phyloP scores from a whole-genome alignment of 257 asterid genomes.

The Fraxinus excelsior region DNA sequence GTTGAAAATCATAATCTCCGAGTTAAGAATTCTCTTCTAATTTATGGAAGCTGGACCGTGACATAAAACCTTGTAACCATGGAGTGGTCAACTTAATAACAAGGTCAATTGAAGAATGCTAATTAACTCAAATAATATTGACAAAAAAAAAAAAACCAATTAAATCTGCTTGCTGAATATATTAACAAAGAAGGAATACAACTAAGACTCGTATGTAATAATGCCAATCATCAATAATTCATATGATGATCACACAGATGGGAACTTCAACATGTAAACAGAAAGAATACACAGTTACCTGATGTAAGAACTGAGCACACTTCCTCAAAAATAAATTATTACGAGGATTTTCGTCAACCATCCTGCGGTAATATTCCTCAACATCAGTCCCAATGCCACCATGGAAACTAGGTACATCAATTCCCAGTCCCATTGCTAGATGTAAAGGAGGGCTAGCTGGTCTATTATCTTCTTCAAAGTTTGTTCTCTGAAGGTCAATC shows the following conservation, averaged over 20 bases:
- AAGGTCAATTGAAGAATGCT: neutral
- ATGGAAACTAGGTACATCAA: conserved; percentile 34
- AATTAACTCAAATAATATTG: neutral
- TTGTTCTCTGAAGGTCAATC: conserved; percentile 24
- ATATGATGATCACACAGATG: neutral
- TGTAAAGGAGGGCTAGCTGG: conserved; percentile 73
- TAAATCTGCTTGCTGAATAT: neutral
- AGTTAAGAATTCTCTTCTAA: neutral
- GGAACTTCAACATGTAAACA: neutral
- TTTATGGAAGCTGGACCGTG: neutral
- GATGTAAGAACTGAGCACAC: conserved; percentile 61
- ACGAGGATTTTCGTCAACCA: conserved; percentile 69
- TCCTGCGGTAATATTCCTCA: conserved; percentile 56
- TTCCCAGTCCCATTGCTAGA: conserved; percentile 77
- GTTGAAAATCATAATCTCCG: neutral
- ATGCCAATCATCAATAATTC: neutral
- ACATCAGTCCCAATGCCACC: conserved; percentile 11
- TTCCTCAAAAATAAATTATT: conserved; percentile 52
- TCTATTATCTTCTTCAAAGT: conserved; percentile 40
- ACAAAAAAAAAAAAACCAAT: neutral
- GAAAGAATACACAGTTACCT: conserved; percentile 37
- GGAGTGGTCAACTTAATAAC: neutral
- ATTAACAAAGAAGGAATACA: neutral
- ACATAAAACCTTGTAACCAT: neutral
- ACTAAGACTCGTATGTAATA: neutral